Conservation (phyloP, 768 basidiomycete species). For the Hydnum rufescens region DNA sequence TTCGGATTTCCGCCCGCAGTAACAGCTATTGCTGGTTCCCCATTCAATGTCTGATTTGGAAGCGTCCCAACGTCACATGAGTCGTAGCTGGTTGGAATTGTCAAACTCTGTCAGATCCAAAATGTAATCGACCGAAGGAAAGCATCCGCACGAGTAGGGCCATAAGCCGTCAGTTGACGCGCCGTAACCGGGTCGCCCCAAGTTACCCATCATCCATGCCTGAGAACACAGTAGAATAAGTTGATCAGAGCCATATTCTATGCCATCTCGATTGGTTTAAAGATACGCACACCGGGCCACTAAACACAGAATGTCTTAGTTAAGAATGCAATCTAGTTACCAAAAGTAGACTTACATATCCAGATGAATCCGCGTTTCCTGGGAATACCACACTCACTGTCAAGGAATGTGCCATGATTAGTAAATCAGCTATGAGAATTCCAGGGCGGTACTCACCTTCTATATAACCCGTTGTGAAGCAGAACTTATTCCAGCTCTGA, state of each 20-base stretch:
- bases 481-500: conserved; percentile 79
- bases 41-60: conserved; percentile 28
- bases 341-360: conserved; percentile 21
- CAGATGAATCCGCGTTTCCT: conserved; percentile 31
- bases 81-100: conserved; percentile 20
- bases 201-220: conserved; percentile 77
- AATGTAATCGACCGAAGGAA: neutral
- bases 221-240: no score
- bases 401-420: neutral
- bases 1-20: conserved; percentile 37
- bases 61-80: conserved; percentile 40
- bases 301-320: conserved; percentile 12
- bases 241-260: no score
- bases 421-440: neutral
- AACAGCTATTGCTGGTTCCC: conserved; percentile 33
- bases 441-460: conserved; percentile 23
- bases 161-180: conserved; percentile 66
- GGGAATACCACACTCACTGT: conserved; percentile 34
- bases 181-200: conserved; percentile 61
- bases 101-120: neutral
- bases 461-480: conserved; percentile 36
- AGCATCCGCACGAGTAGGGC: conserved; percentile 48
- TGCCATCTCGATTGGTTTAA: no score
- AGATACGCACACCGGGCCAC: conserved; percentile 42
- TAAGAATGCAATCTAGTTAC: neutral